Base-by-base conservation (phyloP, 2,329 filamentous ascomycete genomes). In the Cryphonectria carpinicola region DNA sequence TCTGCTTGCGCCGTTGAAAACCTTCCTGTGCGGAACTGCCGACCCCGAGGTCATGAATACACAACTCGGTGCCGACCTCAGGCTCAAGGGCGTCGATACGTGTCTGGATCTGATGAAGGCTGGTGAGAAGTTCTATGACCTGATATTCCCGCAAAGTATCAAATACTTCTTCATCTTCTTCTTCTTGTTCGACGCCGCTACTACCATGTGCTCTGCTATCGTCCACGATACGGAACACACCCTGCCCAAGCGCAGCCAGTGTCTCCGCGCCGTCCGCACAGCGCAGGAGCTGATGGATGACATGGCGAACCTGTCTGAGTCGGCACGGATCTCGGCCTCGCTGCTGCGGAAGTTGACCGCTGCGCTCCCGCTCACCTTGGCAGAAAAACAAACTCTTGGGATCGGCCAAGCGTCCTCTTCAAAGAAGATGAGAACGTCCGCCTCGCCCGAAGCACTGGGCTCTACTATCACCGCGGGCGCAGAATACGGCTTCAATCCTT, bases 111-210 rank as follows among this genome's bases (percentile, higher is more conserved):
- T 76, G 74, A 70, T 73, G 67, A 66, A 56, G 28, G 56, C 67
- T 3, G 58, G 63, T 17, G 70, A 73, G 65, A 49, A 63, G 35
- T 78, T 78, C 61, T 75, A 77, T 13, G 74, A 71, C 46, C 43
- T 78, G 13, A 70, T 70, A 10, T 76, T 65, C 19, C 71, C 76
- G 54, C 69, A 66, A 3, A 75, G 75, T 14, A 74, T 75, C 64
- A 78, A 76, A 66, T 79, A 76, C 69, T 76, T 77, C 64, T 78
- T 76, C 69, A 74, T 75, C 60, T 74, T 78, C 67, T 78, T 79
- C 68, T 79, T 77, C 73, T 76, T 79, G 52, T 79, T 79, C 64
- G 77, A 79, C 65, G 74, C 76, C 35, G 70, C 76, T 13, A 78
- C 76, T 14, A 72, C 75, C 52, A 64, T 79, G 69, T 79, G 76